These are phyloP conservation scores for Neonectria ditissima DNA, from an alignment of 2,329 filamentous ascomycete species.

Conservation along the genomic window DNA sequence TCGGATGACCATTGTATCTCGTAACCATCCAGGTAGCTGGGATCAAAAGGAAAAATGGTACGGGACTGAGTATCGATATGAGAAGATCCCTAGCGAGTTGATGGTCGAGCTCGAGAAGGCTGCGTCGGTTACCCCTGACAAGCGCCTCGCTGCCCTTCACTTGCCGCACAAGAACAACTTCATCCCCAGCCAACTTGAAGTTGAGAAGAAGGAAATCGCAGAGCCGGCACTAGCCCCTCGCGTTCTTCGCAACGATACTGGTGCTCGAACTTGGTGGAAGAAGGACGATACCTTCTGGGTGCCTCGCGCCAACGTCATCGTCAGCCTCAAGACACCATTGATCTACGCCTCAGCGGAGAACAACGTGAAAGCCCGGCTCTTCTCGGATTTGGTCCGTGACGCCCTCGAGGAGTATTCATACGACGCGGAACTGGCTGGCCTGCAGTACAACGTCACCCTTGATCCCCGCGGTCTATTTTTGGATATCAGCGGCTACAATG, in stretches of 20 bases:
- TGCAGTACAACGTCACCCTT: slow-evolving; percentile 83
- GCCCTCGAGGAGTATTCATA: slow-evolving; percentile 94
- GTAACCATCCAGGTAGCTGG: slow-evolving; percentile 86
- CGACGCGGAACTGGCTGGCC: slow-evolving; percentile 90
- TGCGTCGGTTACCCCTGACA: slow-evolving; percentile 64
- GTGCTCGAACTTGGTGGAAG: slow-evolving; percentile 92
- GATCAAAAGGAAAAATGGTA: slow-evolving; percentile 96
- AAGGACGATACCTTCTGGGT: slow-evolving; percentile 99
- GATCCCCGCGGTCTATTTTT: slow-evolving; percentile 81
- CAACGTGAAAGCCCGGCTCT: slow-evolving; percentile 81
- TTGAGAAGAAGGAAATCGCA: slow-evolving; percentile 92
- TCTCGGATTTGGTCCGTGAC: slow-evolving; percentile 87
- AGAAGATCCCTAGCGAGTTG: slow-evolving; percentile 82
- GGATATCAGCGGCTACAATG: slow-evolving; percentile 90
- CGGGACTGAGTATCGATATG: slow-evolving; percentile 89
- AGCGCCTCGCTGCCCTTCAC: slow-evolving; percentile 78
- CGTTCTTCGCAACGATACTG: slow-evolving; percentile 85
- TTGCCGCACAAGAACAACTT: slow-evolving; percentile 96
- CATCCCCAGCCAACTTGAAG: slow-evolving; percentile 90
- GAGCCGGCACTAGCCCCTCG: slow-evolving; percentile 80
- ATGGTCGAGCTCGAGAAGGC: slow-evolving; percentile 77
- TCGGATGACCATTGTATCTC: slow-evolving; percentile 83
- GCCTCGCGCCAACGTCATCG: slow-evolving; percentile 88
- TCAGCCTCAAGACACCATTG: slow-evolving; percentile 83
- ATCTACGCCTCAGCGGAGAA: slow-evolving; percentile 84